phyloP scores from a whole-genome alignment of 768 basidiomycete species.

The Harrya chromipes region DNA sequence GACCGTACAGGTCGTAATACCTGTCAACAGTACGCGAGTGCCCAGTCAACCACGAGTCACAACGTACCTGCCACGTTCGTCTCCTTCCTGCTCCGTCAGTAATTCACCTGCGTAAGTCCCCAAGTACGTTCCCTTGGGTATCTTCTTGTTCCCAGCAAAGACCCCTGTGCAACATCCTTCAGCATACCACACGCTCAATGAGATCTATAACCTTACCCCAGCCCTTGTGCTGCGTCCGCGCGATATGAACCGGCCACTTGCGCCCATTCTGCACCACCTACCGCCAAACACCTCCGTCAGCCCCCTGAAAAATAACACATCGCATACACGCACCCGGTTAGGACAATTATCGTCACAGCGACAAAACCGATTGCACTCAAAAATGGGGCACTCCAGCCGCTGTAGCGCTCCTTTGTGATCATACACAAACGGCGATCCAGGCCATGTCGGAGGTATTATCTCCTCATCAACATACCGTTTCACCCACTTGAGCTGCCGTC shows the following conservation, averaged over 20 bases:
- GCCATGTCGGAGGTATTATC: constrained; percentile 30
- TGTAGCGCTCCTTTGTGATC: constrained; percentile 57
- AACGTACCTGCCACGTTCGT: constrained; percentile 64
- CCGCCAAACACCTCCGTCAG: background rate
- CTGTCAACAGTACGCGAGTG: constrained; percentile 33
- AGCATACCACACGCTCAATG: background rate
- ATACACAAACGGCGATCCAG: constrained; percentile 63
- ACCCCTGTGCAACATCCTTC: constrained; percentile 48
- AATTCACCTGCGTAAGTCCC: constrained; percentile 88
- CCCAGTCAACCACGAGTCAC: too few relatives aligned
- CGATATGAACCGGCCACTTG: constrained; percentile 56
- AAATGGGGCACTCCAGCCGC: constrained; percentile 56
- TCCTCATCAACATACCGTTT: constrained; percentile 17
- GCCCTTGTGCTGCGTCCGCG: constrained; percentile 73
- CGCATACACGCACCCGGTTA: constrained; percentile 56
- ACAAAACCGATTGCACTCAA: constrained; percentile 85
- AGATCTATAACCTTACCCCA: constrained; percentile 59
- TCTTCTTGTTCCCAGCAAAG: constrained; percentile 61
- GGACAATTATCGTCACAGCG: constrained; percentile 76
- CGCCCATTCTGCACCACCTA: constrained; percentile 86
- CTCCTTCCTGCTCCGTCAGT: constrained; percentile 62
- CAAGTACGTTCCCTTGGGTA: constrained; percentile 66
- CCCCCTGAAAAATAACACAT: background rate
- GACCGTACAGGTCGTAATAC: constrained; percentile 67
- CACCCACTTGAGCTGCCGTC: constrained; percentile 46